Percentiles rank a stretch among this genome's conserved stretches.
phyloP scores from a whole-genome alignment of 495 filamentous ascomycete species.

The Cetradonia linearis region DNA sequence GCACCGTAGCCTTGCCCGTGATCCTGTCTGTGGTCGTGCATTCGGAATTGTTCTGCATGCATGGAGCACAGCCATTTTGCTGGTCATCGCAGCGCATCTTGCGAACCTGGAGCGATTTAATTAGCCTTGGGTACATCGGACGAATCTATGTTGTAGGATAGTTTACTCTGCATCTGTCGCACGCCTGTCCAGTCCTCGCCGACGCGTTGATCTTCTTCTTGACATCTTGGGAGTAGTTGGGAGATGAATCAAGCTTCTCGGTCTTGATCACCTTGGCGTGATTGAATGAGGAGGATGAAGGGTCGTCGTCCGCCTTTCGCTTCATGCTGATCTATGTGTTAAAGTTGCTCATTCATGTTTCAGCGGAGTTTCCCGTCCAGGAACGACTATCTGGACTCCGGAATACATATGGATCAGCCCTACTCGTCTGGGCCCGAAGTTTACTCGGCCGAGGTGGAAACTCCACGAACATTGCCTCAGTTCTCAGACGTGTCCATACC shows the following conservation, averaged over 20 bases:
- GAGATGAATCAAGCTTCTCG: conserved; percentile 29
- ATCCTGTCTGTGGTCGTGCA: conserved; percentile 81
- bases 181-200: conserved; percentile 72
- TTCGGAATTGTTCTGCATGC: conserved; percentile 55
- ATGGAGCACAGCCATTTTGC: conserved; percentile 63
- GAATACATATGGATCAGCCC: background rate
- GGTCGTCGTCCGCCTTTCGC: conserved; percentile 16
- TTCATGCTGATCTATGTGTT: conserved; percentile 12
- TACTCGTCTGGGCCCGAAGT: background rate
- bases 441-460: no score
- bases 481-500: no score
- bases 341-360: background rate
- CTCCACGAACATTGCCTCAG: no score
- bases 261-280: conserved; percentile 19
- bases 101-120: conserved; percentile 45
- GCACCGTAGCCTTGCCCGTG: conserved; percentile 67
- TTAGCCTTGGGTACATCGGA: background rate
- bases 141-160: background rate
- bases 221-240: conserved; percentile 58
- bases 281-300: conserved; percentile 14
- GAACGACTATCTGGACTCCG: background rate
- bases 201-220: conserved; percentile 53
- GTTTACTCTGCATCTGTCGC: conserved; percentile 80
- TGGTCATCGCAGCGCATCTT: conserved; percentile 76
- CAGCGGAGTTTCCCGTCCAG: conserved; percentile 8